Evolutionary conservation across 2,329 filamentous ascomycete species (phyloP), one percentile per base, ranked within the genome.

Genomic region (Malbranchea cinnamomea): DNA sequence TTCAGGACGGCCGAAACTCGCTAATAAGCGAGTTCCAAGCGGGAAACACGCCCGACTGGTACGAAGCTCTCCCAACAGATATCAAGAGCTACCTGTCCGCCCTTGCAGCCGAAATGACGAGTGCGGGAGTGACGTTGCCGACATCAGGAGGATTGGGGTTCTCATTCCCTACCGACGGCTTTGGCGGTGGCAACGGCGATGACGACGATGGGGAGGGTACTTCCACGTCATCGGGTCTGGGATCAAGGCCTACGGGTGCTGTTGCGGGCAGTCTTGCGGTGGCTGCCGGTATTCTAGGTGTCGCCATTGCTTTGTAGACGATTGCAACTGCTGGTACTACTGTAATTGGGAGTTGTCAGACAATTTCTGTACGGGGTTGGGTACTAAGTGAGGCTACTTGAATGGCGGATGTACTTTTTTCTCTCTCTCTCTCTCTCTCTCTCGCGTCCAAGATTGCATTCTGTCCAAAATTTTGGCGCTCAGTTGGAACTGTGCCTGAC

Each of bases 11-110:
- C 16, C 48, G 50, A 28, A 48, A 42, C 20, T 39, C 47, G 1
- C 37, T 54, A 4, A 46, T 47, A 5, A 46, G 43, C 21, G 41
- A 52, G 6, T 45, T 52, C 31, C 38, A 45, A 6, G 49, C 47
- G 6, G 50, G 50, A 0, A 43, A 33, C 23, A 53, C 50, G 0
- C 49, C 51, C 0, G 35, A 37, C 17, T 53, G 50, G 51, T 54
- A 53, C 13, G 26, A 31, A 16, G 40, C 37, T 17, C 41, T 54
- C 0, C 51, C 50, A 0, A 37, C 42, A 4, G 42, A 47, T 2
- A 46, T 49, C n/a, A 46, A 53, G 37, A 47, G 37, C 23, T 54
- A 52, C 32, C 36, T 53, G 25, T 38, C 44, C 12, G 9, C 20
- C 15, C 17, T 22, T 26, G n/a, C 24, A 23, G 11, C 8, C 24